Conservation (phyloP, 345 rosid genomes). For the Eucalyptus curtisii region DNA sequence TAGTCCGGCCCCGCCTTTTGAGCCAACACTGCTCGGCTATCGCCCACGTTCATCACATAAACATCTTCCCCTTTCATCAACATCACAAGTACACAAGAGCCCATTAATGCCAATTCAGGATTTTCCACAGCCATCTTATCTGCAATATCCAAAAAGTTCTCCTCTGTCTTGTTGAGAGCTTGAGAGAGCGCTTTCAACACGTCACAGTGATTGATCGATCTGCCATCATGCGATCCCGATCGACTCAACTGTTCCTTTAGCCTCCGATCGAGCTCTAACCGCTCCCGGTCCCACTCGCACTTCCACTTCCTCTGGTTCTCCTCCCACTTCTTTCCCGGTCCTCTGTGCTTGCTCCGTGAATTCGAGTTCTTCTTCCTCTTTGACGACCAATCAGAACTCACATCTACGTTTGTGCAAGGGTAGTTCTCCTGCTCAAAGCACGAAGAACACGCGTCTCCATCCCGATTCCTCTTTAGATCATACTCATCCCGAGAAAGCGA, state of each 20-base stretch:
- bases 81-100: slow-evolving; percentile 93
- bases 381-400: slow-evolving; percentile 8
- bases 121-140: slow-evolving; percentile 81
- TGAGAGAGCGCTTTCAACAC: slow-evolving; percentile 75
- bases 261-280: slow-evolving; percentile 54
- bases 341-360: slow-evolving; percentile 12
- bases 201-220: slow-evolving; percentile 44
- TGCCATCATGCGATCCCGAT: slow-evolving; percentile 6
- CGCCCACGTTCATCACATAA: slow-evolving; percentile 92
- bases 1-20: slow-evolving; percentile 61
- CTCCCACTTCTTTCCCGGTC: slow-evolving; percentile 42
- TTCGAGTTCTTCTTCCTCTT: slow-evolving; percentile 21
- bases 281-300: slow-evolving; percentile 62
- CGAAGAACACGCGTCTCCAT: slow-evolving; percentile 11
- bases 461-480: background rate
- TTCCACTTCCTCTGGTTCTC: slow-evolving; percentile 74
- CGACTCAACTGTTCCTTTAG: slow-evolving; percentile 40
- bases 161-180: slow-evolving; percentile 86
- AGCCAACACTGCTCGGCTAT: slow-evolving; percentile 83
- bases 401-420: slow-evolving; percentile 4
- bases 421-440: slow-evolving; percentile 23
- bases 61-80: slow-evolving; percentile 96
- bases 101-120: slow-evolving; percentile 93
- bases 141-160: slow-evolving; percentile 61
- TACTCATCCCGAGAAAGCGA: background rate